These are phyloP conservation scores for Xylaria sp. DNA, from an alignment of 495 filamentous ascomycete genomes.

Conservation along the genomic window DNA sequence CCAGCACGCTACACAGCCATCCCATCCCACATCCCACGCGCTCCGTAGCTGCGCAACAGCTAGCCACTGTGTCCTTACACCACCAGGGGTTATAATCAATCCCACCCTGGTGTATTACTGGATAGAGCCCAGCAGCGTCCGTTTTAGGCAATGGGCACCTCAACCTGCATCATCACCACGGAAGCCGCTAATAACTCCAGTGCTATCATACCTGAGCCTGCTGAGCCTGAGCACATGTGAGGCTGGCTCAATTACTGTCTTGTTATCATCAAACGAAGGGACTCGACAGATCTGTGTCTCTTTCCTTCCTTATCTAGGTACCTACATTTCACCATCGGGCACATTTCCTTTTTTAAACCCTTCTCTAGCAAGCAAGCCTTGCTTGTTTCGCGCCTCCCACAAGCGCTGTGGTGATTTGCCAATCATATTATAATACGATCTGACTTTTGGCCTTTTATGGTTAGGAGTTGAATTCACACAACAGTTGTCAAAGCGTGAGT, in stretches of 20 bases:
- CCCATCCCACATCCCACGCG: background rate
- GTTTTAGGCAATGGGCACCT: constrained; percentile 29
- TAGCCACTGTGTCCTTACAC: background rate
- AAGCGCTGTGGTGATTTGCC: background rate
- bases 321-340: background rate
- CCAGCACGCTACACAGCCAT: background rate
- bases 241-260: background rate
- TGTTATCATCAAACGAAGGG: background rate
- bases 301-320: background rate
- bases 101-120: constrained; percentile 16
- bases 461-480: constrained; percentile 3
- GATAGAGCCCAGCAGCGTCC: constrained; percentile 17
- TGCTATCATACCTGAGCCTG: constrained; percentile 3
- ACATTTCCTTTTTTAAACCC: background rate
- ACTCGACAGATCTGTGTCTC: background rate
- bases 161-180: constrained; percentile 16
- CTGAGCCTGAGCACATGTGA: background rate
- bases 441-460: constrained; percentile 15
- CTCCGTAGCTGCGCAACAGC: background rate
- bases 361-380: too few species aligned
- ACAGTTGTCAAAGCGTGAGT: constrained; percentile 11
- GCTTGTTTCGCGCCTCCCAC: background rate
- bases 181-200: constrained; percentile 9
- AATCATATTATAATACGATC: constrained; percentile 5
- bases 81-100: background rate